A percentile compares a stretch with the other conserved stretches of the same genome.
Conservation (phyloP, 2,329 filamentous ascomycete species). For the Colletotrichum kahawae region DNA sequence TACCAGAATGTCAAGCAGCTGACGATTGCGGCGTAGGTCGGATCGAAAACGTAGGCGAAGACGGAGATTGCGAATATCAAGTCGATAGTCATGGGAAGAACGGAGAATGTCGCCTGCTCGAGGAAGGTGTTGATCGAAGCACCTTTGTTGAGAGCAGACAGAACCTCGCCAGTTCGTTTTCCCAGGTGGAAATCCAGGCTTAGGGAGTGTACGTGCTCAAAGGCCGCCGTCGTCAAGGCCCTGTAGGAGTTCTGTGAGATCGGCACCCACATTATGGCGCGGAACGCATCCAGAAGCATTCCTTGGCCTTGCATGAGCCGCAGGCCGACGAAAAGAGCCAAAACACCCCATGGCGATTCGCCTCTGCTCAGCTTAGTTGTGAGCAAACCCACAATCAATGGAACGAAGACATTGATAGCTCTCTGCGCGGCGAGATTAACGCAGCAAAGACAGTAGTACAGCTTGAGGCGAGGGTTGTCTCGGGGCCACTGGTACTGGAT, state of each 20-base stretch:
- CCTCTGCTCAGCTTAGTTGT: constrained; percentile 66
- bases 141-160: constrained; percentile 95
- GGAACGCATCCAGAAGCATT: constrained; percentile 81
- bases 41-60: constrained; percentile 78
- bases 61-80: constrained; percentile 83
- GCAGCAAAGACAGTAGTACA: constrained; percentile 84
- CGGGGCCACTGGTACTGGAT: constrained; percentile 97
- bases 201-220: constrained; percentile 95
- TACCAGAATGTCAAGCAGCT: constrained; percentile 94
- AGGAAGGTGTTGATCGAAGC: constrained; percentile 96
- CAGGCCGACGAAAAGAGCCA: constrained; percentile 76
- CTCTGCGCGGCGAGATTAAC: constrained; percentile 80
- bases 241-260: constrained; percentile 97
- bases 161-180: constrained; percentile 94
- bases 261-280: constrained; percentile 91
- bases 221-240: constrained; percentile 90
- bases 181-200: constrained; percentile 96
- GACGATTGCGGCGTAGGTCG: constrained; percentile 80
- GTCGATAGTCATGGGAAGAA: constrained; percentile 93
- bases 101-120: constrained; percentile 94
- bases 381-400: constrained; percentile 79
- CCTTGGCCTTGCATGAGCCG: constrained; percentile 88
- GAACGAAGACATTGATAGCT: constrained; percentile 84
- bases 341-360: constrained; percentile 67
- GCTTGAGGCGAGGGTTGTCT: constrained; percentile 74